Evolutionary conservation across 2,329 filamentous ascomycete species (phyloP).

Genomic region (Xylariales sp.): DNA sequence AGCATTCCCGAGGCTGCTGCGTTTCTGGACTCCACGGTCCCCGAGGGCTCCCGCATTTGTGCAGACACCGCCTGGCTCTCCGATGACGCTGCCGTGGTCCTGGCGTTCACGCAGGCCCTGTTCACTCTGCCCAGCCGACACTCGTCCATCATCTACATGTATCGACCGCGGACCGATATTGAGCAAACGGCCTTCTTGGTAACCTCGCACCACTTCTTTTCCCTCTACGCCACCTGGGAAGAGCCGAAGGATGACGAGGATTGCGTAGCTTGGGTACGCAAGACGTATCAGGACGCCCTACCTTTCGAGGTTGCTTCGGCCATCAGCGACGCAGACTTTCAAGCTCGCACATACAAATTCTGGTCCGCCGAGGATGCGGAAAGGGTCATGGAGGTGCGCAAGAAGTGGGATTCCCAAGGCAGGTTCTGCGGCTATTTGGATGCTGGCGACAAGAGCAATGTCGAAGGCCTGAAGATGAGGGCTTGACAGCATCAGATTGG

Average conservation of each 20-base stretch:
- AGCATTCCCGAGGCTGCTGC: too few relatives aligned
- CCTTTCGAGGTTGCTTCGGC: slow-evolving; percentile 41
- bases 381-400: slow-evolving; percentile 36
- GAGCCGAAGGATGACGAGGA: slow-evolving; percentile 36
- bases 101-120: slow-evolving; percentile 38
- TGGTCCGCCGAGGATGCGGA: slow-evolving; percentile 39
- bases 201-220: slow-evolving; percentile 53
- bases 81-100: slow-evolving; percentile 40
- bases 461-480: slow-evolving; percentile 35
- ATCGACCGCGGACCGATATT: slow-evolving; percentile 40
- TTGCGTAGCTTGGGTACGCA: slow-evolving; percentile 40
- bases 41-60: too few relatives aligned
- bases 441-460: slow-evolving; percentile 34
- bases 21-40: too few relatives aligned
- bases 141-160: slow-evolving; percentile 43
- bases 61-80: too few relatives aligned
- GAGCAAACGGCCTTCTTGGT: slow-evolving; percentile 50
- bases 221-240: slow-evolving; percentile 47
- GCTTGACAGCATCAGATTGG: too few relatives aligned
- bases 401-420: slow-evolving; percentile 38
- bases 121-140: slow-evolving; percentile 40
- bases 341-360: slow-evolving; percentile 38
- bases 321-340: slow-evolving; percentile 51
- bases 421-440: slow-evolving; percentile 41
- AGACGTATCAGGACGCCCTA: slow-evolving; percentile 34